Evolutionary conservation across 768 basidiomycete species (phyloP), one percentile per base, ranked within the genome.

Genomic region (Phanerochaete sordida): DNA sequence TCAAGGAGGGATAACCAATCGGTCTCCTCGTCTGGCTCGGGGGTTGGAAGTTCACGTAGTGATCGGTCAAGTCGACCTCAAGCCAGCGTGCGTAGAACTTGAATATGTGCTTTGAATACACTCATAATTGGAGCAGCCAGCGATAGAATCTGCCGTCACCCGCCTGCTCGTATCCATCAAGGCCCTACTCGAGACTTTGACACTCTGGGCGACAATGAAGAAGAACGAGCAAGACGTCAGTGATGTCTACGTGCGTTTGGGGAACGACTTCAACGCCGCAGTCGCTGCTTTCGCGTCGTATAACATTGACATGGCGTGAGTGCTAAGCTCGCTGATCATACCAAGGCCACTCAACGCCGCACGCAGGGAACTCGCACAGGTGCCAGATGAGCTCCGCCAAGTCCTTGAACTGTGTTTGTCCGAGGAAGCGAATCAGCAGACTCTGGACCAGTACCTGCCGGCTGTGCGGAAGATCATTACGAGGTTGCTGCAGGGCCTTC

Each of bases 231-330:
- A 73, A 45, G 80, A 91, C 65, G 94, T 99, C 70, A 97, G 95
- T 80, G 93, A 98, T 73, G 91, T 97, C 56, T 99, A 99, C 74
- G 97, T 99, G 56, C 85, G 87, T 57, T 80, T 99, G 24, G 97
- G 97, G 24, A 98, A 98, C 74, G 95, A 97, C 70, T 98, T 99
- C 79, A 98, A 98, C 70, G 84, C 85, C 16, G 95, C 95, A 11
- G 92, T 95, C 39, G 84, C 88, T 56, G 93, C 95, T 1, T 99
- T 99, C 71, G 82, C 83, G 2, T 77, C 82, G 13, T 93, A 88
- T 65, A 86, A 87, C 62, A 95, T 99, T 60, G 85, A 90, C 62
- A 98, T 98, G 90, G 78, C 81, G 96, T 98, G 73, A 72, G 93
- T 83, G 21, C 21, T n/a, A 24, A 12, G 48, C 46, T 21, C 31